Base-by-base conservation (phyloP, 768 basidiomycete species). In the Tulasnella sp. region DNA sequence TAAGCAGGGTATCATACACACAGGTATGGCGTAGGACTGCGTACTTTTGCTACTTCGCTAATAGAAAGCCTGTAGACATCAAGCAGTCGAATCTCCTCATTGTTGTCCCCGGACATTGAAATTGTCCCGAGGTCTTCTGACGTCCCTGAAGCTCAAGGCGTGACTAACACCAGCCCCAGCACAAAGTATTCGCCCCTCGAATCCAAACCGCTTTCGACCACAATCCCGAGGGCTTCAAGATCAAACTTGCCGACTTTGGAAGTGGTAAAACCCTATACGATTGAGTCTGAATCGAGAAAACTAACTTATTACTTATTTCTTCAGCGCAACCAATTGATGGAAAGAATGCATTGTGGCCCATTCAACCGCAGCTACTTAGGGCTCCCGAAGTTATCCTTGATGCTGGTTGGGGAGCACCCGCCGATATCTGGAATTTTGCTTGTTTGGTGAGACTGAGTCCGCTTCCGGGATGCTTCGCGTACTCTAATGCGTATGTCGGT, bases 401-500 rank as follows among this genome's bases (percentile, higher is more conserved):
- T n/a, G 71, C 62, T 2, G 71, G 71, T 7, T 72, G 71, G 71
- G 71, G 63, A 29, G 42, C 59, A 2, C 59, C 36, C n/a, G 71
- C 71, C 4, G 71, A 72, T 72, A 65, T 72, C 29, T 72, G 71
- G 71, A 72, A 63, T 17, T 32, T 63, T 36, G 71, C 59, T 16
- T 72, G 71, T 29, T 63, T 65, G 71, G 69, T 71, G 35, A 2
- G 52, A 36, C 36, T 1, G 1, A 19, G 26, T 65, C 32, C 3
- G 47, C n/a, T 52, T n/a, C 4, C 47, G 22, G 2, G 29, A 52
- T n/a, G n/a, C n/a, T n/a, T n/a, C n/a, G n/a, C n/a, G n/a, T 52
- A 52, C 22, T 11, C 47, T 11, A 6, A 26, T 5, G 19, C 47
- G 22, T 26, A 52, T 26, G 11, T 1, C 3, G 5, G 8, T n/a